A percentile compares a stretch with the other conserved stretches of the same genome.
Conservation (phyloP, 2,329 filamentous ascomycete species). For the Aspergillus piperis region DNA sequence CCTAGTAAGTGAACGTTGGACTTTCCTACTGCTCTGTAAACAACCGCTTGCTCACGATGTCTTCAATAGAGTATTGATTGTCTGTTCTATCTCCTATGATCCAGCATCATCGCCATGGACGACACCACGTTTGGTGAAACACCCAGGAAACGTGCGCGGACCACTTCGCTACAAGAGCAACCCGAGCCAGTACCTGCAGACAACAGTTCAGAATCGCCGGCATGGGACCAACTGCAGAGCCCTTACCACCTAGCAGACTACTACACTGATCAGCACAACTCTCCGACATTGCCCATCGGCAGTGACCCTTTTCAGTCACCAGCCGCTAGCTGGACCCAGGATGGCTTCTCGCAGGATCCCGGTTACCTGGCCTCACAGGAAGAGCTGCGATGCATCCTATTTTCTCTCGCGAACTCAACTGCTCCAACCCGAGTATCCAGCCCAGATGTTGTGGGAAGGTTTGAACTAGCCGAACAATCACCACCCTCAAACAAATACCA, state of each 20-base stretch:
- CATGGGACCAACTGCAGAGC: background rate
- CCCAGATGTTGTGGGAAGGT: slow-evolving; percentile 29
- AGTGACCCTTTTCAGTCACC: slow-evolving; percentile 3
- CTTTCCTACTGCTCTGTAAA: too few relatives aligned
- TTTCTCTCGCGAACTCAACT: slow-evolving; percentile 48
- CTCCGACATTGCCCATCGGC: background rate
- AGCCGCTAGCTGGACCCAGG: slow-evolving; percentile 27
- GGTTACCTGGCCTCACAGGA: slow-evolving; percentile 50
- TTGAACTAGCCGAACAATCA: background rate
- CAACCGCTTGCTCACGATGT: too few relatives aligned
- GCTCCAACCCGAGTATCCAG: slow-evolving; percentile 44
- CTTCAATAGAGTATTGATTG: too few relatives aligned
- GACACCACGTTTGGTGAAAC: background rate
- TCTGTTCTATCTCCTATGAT: too few relatives aligned
- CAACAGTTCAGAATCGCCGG: background rate
- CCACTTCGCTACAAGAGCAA: background rate
- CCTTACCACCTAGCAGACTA: background rate
- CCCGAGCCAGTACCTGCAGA: background rate
- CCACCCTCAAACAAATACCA: background rate
- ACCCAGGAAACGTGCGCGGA: slow-evolving; percentile 13
- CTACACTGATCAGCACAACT: background rate
- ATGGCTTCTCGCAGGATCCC: slow-evolving; percentile 41
- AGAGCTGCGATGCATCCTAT: slow-evolving; percentile 47
- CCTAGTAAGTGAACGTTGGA: too few relatives aligned
- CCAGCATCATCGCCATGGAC: too few relatives aligned